These are phyloP conservation scores for Botrytis squamosa DNA, from an alignment of 2,329 filamentous ascomycete species.

Conservation along the genomic window DNA sequence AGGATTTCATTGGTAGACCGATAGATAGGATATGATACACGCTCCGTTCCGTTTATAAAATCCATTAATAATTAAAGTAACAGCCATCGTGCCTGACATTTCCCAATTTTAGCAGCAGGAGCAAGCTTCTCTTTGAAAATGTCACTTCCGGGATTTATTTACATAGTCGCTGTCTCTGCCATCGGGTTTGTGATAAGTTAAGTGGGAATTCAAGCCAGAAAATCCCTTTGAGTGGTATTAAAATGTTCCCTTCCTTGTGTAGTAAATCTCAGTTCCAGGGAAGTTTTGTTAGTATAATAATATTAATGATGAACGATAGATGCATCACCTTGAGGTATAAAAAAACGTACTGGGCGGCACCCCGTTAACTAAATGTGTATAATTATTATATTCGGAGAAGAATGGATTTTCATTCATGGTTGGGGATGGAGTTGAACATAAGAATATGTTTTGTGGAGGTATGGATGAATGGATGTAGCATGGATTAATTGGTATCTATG, in stretches of 20 bases:
- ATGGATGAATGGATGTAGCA: too few relatives aligned
- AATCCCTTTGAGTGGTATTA: neutral
- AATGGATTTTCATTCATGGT: neutral
- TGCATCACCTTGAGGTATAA: too few relatives aligned
- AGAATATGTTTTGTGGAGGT: too few relatives aligned
- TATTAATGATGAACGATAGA: neutral
- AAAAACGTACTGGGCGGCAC: too few relatives aligned
- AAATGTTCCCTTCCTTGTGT: rapidly evolving
- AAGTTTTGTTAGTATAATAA: rapidly evolving
- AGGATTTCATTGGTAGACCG: neutral
- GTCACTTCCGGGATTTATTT: neutral
- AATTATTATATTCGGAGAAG: neutral
- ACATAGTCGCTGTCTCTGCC: neutral
- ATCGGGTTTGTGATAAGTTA: neutral
- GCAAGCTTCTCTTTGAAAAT: neutral
- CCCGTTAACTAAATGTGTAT: neutral
- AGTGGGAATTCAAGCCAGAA: neutral
- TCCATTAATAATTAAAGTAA: neutral
- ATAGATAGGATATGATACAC: neutral
- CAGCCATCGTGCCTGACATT: neutral
- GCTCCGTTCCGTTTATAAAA: neutral
- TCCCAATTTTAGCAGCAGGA: neutral
- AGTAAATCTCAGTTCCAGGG: rapidly evolving
- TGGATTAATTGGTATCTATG: neutral
- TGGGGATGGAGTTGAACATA: neutral